Conservation (phyloP, 2,329 filamentous ascomycete genomes). For the Aspergillus fumigatiaffinis region DNA sequence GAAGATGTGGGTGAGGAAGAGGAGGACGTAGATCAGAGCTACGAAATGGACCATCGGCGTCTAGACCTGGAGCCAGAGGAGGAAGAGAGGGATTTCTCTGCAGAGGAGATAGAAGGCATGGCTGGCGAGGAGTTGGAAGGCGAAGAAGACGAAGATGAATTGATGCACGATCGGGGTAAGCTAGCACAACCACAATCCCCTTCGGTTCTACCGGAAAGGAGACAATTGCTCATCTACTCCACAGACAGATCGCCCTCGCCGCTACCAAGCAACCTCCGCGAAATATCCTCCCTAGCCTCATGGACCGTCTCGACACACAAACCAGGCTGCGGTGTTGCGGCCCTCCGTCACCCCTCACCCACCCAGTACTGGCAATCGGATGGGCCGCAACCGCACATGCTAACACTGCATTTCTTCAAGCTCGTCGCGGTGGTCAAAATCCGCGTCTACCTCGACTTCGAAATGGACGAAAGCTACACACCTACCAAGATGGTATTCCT, state of each 20-base stretch:
- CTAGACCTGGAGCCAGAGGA: slow-evolving; percentile 12
- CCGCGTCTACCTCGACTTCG: slow-evolving; percentile 71
- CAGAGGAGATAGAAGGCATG: slow-evolving; percentile 16
- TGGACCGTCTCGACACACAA: slow-evolving; percentile 63
- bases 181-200: neutral
- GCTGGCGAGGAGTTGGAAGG: slow-evolving; percentile 17
- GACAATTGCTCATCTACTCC: neutral
- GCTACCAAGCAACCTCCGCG: slow-evolving; percentile 48
- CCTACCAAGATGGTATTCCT: slow-evolving; percentile 87
- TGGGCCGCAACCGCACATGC: slow-evolving; percentile 60
- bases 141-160: slow-evolving; percentile 27
- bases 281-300: slow-evolving; percentile 62
- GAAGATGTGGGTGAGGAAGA: slow-evolving; percentile 18
- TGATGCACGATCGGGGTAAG: slow-evolving; percentile 34
- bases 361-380: slow-evolving; percentile 63
- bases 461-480: slow-evolving; percentile 91
- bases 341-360: slow-evolving; percentile 56
- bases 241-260: slow-evolving; percentile 35
- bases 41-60: slow-evolving; percentile 9
- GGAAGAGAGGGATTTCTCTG: slow-evolving; percentile 17
- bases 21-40: slow-evolving; percentile 14
- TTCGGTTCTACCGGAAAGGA: too few relatives aligned
- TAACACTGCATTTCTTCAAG: slow-evolving; percentile 62
- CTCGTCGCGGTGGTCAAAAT: slow-evolving; percentile 49
- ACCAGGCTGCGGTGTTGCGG: slow-evolving; percentile 58